Evolutionary conservation across 495 filamentous ascomycete genomes (phyloP).

Genomic region (Penicillium cinerascens): DNA sequence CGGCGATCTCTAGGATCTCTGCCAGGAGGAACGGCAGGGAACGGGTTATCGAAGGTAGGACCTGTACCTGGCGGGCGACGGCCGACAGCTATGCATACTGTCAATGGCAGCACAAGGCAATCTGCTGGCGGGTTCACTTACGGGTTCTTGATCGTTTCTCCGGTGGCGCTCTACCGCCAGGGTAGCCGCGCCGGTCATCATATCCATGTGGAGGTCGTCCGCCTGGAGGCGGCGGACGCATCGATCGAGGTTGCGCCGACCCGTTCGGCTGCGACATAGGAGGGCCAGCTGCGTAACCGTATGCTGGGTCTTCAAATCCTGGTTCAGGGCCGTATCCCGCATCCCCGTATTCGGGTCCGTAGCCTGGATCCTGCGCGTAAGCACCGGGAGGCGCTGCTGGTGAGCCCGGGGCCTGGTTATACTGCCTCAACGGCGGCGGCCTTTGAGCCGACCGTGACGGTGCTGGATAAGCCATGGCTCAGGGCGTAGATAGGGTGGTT

Average conservation of each 20-base stretch:
- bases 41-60: slow-evolving; percentile 60
- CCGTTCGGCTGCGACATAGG: slow-evolving; percentile 47
- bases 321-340: slow-evolving; percentile 24
- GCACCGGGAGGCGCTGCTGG: slow-evolving; percentile 26
- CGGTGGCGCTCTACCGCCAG: slow-evolving; percentile 23
- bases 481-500: not conserved
- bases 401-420: slow-evolving; percentile 35
- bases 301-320: slow-evolving; percentile 49
- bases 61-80: slow-evolving; percentile 41
- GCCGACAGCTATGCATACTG: slow-evolving; percentile 17
- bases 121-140: slow-evolving; percentile 20
- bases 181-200: slow-evolving; percentile 25
- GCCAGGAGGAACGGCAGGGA: slow-evolving; percentile 55
- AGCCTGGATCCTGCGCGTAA: slow-evolving; percentile 49
- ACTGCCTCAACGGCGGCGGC: slow-evolving; percentile 51
- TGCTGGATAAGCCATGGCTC: slow-evolving; percentile 35
- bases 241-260: slow-evolving; percentile 33
- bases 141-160: slow-evolving; percentile 30
- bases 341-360: slow-evolving; percentile 43
- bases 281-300: slow-evolving; percentile 29
- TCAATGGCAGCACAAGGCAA: slow-evolving; percentile 6
- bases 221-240: slow-evolving; percentile 31
- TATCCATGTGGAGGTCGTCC: slow-evolving; percentile 28
- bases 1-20: slow-evolving; percentile 22
- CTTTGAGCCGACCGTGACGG: slow-evolving; percentile 29